Conservation (phyloP, 805 yeast genomes). For the Saccharomycopsis olivae region DNA sequence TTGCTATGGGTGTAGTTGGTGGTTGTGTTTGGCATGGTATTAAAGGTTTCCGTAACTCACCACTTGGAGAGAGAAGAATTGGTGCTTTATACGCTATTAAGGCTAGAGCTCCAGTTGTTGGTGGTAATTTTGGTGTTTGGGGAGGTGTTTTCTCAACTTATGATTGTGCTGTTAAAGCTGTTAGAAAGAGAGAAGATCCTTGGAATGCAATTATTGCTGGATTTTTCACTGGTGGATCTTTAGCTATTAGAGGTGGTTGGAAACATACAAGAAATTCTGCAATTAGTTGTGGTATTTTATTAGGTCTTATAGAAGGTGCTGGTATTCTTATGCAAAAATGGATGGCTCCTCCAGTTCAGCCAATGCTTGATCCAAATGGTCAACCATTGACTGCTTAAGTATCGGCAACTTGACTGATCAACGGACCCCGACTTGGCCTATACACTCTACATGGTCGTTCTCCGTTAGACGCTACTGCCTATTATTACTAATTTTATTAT, state of each 20-base stretch:
- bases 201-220: conserved; percentile 98
- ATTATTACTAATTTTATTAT: neutral
- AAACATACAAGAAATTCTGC: conserved; percentile 94
- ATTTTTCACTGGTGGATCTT: conserved; percentile 93
- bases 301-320: conserved; percentile 97
- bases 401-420: too few relatives aligned
- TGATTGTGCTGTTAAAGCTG: conserved; percentile 91
- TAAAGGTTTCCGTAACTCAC: conserved; percentile 97
- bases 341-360: conserved; percentile 38
- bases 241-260: conserved; percentile 98
- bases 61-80: conserved; percentile 86
- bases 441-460: too few relatives aligned
- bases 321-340: conserved; percentile 92
- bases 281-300: conserved; percentile 91
- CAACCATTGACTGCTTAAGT: conserved; percentile 11
- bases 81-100: conserved; percentile 88
- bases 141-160: conserved; percentile 95
- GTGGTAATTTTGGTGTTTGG: conserved; percentile 99
- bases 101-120: conserved; percentile 96
- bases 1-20: conserved; percentile 97
- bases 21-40: conserved; percentile 99
- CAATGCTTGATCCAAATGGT: conserved; percentile 14
- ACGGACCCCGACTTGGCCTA: too few relatives aligned
- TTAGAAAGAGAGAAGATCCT: conserved; percentile 96
- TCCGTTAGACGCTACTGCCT: neutral